Evolutionary conservation across 2,329 filamentous ascomycete genomes (phyloP).

Genomic region (Coccinonectria pachysandricola): DNA sequence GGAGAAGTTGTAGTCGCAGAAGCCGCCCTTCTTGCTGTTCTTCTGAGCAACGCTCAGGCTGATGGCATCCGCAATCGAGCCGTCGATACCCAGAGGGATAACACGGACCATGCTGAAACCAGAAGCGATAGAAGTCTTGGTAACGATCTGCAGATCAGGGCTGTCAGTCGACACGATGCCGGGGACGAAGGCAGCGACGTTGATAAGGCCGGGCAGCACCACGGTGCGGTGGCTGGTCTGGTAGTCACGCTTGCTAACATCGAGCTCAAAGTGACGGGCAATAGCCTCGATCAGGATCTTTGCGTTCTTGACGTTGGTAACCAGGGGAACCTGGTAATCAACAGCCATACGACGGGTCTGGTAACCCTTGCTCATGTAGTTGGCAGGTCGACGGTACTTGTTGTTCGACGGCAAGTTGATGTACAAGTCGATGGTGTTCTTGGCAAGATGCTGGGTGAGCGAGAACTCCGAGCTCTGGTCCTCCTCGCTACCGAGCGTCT

Average conservation of each 20-base stretch:
- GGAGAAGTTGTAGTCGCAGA: conserved; percentile 73
- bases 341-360: conserved; percentile 95
- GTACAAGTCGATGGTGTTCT: conserved; percentile 96
- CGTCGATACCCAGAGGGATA: conserved; percentile 65
- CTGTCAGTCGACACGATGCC: conserved; percentile 56
- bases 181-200: conserved; percentile 71
- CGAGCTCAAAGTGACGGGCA: conserved; percentile 75
- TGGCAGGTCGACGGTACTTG: conserved; percentile 89
- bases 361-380: conserved; percentile 98
- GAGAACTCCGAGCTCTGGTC: conserved; percentile 94
- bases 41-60: conserved; percentile 62
- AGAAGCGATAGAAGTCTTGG: conserved; percentile 61
- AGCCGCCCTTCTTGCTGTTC: conserved; percentile 56
- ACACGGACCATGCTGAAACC: conserved; percentile 75
- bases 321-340: conserved; percentile 89
- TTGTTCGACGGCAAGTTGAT: conserved; percentile 99
- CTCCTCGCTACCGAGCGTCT: conserved; percentile 70
- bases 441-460: conserved; percentile 88
- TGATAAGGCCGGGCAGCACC: conserved; percentile 64
- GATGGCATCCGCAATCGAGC: conserved; percentile 61
- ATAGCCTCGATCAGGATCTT: conserved; percentile 96
- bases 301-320: conserved; percentile 98
- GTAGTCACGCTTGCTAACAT: conserved; percentile 75
- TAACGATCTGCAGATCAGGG: conserved; percentile 58
- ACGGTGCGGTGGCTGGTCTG: conserved; percentile 79